Conservation (phyloP, 2,329 filamentous ascomycete species). For the Domatiomyces globalis region DNA sequence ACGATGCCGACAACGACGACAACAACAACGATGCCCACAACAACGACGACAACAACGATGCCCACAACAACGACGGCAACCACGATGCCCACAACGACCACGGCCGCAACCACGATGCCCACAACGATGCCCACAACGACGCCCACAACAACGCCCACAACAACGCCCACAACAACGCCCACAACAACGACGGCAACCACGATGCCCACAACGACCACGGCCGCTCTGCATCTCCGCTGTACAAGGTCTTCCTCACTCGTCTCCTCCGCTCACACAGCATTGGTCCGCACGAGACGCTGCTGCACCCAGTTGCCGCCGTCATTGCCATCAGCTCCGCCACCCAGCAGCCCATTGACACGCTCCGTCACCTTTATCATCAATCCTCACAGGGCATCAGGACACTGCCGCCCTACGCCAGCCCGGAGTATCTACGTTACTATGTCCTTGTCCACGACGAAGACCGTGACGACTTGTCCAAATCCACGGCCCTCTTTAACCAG, state of each 20-base stretch:
- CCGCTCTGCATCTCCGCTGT: conserved; percentile 53
- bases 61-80: conserved; percentile 10
- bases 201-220: conserved; percentile 9
- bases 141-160: too few species aligned
- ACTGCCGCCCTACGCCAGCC: conserved; percentile 73
- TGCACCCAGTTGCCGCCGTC: conserved; percentile 84
- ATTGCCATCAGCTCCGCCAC: conserved; percentile 91
- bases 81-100: conserved; percentile 8
- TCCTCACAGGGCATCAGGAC: conserved; percentile 63
- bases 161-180: neutral
- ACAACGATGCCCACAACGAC: conserved; percentile 4
- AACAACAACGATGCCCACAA: neutral
- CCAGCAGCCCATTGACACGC: conserved; percentile 66
- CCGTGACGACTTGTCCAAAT: conserved; percentile 77
- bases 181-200: conserved; percentile 9
- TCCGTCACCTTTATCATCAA: conserved; percentile 68
- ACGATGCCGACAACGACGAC: neutral
- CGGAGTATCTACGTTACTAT: conserved; percentile 89
- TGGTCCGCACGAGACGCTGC: conserved; percentile 79
- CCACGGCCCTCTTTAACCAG: conserved; percentile 82
- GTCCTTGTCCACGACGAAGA: conserved; percentile 95
- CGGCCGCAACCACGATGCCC: conserved; percentile 4
- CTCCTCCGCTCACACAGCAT: conserved; percentile 67
- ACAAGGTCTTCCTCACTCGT: conserved; percentile 69
- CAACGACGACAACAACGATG: conserved; percentile 9